Base-by-base conservation (phyloP, 2,329 filamentous ascomycete species). In the Dactylellina haptotyla region DNA sequence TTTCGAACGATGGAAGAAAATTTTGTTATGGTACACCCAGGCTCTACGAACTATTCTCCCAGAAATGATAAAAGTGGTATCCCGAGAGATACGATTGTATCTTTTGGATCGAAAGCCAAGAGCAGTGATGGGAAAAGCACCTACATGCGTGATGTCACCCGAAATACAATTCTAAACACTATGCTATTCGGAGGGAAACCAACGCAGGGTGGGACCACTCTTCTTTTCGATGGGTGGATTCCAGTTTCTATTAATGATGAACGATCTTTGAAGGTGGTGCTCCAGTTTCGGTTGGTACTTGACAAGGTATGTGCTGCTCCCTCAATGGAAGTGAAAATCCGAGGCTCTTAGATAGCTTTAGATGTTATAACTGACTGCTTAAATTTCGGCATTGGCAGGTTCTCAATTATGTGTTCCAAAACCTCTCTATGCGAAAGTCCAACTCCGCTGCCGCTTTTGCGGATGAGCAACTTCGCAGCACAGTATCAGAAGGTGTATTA, bases 11-110 rank as follows among this genome's bases (percentile, higher is more conserved):
- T 75, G 26, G 75, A 74, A 41, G 77, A 78, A 61, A 78, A 78
- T 43, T 78, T 78, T 41, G 76, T 75, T 9, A 78, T 78, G 77
- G 75, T 78, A 59, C 77, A 78, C 53, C 77, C 77, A 6, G 70
- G 75, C 16, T 78, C 77, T 4, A 62, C 75, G 43, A 77, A 77
- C 45, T 78, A 78, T 37, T 30, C 51, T 16, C 61, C 61, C 23
- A 77, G 75, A 41, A 39, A 34, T 8, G 56, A 69, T 16, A 61
- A 12, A 62, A 43, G 69, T 67, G 23, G 64, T 14, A 9, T 34
- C 1, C 34, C 51, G 16, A 75, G 77, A 28, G 67, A 75, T 28
- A 57, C 76, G n/a, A 69, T 78, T 9, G 75, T 74, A 2, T 74
- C 77, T 4, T 78, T 76, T 41, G 75, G 75, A 5, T 56, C 73